phyloP scores from a whole-genome alignment of 177 flowering plant genomes.

The Tripterygium wilfordii region DNA sequence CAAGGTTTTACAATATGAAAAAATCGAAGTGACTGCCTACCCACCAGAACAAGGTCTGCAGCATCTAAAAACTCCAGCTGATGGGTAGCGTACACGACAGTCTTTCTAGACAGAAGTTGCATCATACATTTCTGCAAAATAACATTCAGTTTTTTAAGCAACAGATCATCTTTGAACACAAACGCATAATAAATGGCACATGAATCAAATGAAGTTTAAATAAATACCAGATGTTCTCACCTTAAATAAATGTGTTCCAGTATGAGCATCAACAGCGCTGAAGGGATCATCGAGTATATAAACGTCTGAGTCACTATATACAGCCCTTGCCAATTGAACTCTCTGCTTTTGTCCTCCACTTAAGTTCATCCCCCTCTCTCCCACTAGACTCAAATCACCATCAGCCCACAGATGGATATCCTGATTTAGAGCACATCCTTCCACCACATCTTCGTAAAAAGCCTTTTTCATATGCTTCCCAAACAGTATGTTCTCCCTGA shows the following conservation, averaged over 20 bases:
- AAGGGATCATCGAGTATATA: constrained; percentile 85
- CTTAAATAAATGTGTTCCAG: constrained; percentile 82
- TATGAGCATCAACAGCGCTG: constrained; percentile 90
- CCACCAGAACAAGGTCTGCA: constrained; percentile 77
- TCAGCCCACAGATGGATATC: constrained; percentile 64
- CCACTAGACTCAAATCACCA: constrained; percentile 57
- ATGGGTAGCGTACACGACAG: constrained; percentile 77
- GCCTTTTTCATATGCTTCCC: constrained; percentile 55
- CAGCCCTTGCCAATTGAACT: constrained; percentile 79
- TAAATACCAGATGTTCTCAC: constrained; percentile 17
- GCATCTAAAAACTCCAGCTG: constrained; percentile 76
- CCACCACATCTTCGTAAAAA: constrained; percentile 55
- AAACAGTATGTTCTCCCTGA: constrained; percentile 76
- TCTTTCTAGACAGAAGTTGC: constrained; percentile 50
- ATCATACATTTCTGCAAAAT: constrained; percentile 66
- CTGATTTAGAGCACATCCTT: constrained; percentile 61
- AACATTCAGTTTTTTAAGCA: neutral
- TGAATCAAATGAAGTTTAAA: neutral
- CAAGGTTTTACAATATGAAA: neutral
- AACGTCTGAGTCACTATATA: constrained; percentile 65
- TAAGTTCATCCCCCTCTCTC: constrained; percentile 76
- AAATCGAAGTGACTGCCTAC: neutral
- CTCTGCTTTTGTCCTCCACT: constrained; percentile 95
- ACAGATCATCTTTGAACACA: neutral
- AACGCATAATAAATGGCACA: neutral